Evolutionary conservation across 129 eudicot genomes (phyloP).

Genomic region (Pseudognaphalium luteoalbum): DNA sequence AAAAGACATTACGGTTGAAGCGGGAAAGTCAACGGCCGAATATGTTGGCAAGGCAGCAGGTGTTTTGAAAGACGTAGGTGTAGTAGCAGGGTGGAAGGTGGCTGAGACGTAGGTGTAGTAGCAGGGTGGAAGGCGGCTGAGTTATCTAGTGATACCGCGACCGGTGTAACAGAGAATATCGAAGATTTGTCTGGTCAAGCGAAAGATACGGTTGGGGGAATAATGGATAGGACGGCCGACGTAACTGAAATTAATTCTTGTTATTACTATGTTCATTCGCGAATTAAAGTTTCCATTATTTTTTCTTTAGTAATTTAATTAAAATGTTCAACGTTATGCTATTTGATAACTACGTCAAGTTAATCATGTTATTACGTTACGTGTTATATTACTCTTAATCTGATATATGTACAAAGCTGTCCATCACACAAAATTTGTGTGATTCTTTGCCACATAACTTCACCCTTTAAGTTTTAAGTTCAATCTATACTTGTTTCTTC

Average conservation of each 20-base stretch:
- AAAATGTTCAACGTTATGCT: too few species aligned
- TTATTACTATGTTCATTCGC: background rate
- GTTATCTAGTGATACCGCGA: background rate
- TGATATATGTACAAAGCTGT: slow-evolving; percentile 12
- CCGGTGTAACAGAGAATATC: background rate
- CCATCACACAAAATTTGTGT: slow-evolving; percentile 13
- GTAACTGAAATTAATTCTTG: background rate
- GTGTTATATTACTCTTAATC: slow-evolving; percentile 5
- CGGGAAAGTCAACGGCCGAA: background rate
- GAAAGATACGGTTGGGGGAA: background rate
- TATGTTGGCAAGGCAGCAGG: background rate
- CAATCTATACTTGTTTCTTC: background rate
- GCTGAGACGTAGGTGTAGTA: too few species aligned
- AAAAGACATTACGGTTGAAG: background rate
- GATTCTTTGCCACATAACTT: slow-evolving; percentile 5
- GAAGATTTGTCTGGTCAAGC: background rate
- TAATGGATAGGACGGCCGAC: background rate
- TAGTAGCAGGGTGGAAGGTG: background rate
- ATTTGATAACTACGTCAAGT: background rate
- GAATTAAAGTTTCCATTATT: background rate
- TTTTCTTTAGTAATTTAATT: background rate
- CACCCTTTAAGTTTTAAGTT: background rate
- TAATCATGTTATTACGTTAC: background rate
- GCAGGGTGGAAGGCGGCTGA: slow-evolving; percentile 17
- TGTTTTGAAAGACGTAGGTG: background rate